phyloP scores from a whole-genome alignment of 129 eudicot genomes.

The Scalesia atractyloides region DNA sequence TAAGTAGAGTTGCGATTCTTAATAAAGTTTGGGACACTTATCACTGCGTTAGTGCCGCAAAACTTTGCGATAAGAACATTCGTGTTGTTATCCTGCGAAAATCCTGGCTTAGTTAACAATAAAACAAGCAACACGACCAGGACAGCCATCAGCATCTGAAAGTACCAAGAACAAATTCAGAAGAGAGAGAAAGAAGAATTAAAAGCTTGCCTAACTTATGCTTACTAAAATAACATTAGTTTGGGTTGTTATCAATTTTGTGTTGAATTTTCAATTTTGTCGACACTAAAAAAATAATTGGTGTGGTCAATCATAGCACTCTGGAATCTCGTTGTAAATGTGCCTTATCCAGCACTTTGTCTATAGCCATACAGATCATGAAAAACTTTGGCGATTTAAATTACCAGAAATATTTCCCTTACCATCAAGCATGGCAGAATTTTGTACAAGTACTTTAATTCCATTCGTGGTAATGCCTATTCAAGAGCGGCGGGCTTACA shows the following conservation, averaged over 20 bases:
- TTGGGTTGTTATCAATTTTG: neutral
- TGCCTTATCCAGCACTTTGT: too few species aligned
- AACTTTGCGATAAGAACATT: neutral
- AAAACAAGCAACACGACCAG: conserved; percentile 27
- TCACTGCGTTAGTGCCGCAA: conserved; percentile 13
- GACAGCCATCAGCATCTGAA: conserved; percentile 14
- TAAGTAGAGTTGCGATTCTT: conserved; percentile 52
- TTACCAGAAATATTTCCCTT: too few species aligned
- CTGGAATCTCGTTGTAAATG: too few species aligned
- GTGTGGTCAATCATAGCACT: too few species aligned
- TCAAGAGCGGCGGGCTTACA: too few species aligned
- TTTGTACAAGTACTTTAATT: too few species aligned
- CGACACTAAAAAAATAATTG: too few species aligned
- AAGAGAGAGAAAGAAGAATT: neutral
- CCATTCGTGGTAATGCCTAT: too few species aligned
- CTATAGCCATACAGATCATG: too few species aligned
- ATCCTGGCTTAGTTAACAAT: conserved; percentile 10
- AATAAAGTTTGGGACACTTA: conserved; percentile 24
- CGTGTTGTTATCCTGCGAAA: conserved; percentile 16
- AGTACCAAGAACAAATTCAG: conserved; percentile 6
- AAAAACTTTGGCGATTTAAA: too few species aligned
- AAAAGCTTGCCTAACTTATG: neutral
- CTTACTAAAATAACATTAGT: neutral
- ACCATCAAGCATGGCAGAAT: too few species aligned
- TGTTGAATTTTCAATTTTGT: neutral